These are phyloP conservation scores for Malus hybrid DNA, from an alignment of 331 rosid genomes.

Conservation along the genomic window DNA sequence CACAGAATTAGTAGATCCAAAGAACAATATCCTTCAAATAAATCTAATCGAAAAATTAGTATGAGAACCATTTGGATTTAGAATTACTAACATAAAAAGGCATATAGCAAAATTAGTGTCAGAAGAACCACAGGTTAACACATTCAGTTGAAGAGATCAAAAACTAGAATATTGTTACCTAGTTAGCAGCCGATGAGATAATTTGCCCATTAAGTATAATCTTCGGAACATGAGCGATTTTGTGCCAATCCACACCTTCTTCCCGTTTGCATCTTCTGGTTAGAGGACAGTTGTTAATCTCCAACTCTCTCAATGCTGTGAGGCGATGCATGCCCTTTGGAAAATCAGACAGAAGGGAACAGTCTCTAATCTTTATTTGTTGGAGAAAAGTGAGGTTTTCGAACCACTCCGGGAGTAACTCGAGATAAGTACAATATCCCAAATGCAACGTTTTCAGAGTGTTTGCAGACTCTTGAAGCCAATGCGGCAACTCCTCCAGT, in stretches of 20 bases:
- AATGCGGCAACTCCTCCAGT: not conserved
- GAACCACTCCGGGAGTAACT: not conserved
- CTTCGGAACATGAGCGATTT: not conserved
- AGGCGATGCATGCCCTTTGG: not conserved
- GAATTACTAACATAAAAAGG: no score
- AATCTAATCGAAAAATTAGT: no score
- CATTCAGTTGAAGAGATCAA: not conserved
- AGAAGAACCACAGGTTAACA: not conserved
- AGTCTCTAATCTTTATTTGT: not conserved
- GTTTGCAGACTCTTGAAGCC: not conserved
- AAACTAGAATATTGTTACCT: not conserved
- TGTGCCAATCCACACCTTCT: not conserved
- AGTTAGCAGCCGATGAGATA: not conserved
- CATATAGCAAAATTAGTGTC: not conserved
- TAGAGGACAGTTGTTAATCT: not conserved
- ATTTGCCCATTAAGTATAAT: not conserved
- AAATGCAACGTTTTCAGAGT: not conserved
- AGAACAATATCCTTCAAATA: no score
- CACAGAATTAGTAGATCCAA: no score
- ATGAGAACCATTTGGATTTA: no score
- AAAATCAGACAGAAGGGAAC: constrained; percentile 7
- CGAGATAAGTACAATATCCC: not conserved
- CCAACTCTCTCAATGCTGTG: not conserved
- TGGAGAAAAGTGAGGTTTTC: not conserved
- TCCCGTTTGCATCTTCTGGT: not conserved